Conservation (phyloP, 2,329 filamentous ascomycete species). For the Hymenoscyphus fraxineus region DNA sequence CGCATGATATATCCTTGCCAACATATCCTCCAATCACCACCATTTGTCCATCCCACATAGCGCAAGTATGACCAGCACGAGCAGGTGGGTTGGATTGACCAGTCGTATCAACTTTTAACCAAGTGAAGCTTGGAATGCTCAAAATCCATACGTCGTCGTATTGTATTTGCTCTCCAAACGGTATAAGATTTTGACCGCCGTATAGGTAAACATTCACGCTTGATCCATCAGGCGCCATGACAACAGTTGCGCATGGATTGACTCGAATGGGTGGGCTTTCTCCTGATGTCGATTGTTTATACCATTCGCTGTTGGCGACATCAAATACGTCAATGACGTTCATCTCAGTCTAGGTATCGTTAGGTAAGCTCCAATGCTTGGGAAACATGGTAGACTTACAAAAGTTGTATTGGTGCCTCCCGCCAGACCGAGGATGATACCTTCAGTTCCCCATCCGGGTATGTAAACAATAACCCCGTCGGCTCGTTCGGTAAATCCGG, state of each 20-base stretch:
- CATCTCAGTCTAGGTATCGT: constrained; percentile 50
- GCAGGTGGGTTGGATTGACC: constrained; percentile 54
- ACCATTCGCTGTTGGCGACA: constrained; percentile 67
- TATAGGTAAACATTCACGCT: constrained; percentile 77
- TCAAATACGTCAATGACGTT: constrained; percentile 74
- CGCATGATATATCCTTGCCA: constrained; percentile 57
- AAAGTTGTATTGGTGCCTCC: constrained; percentile 68
- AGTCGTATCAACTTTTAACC: constrained; percentile 60
- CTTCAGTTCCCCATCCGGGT: constrained; percentile 67
- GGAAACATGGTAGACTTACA: constrained; percentile 39
- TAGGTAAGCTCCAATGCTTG: constrained; percentile 34
- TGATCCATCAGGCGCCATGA: constrained; percentile 65
- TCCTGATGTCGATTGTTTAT: constrained; percentile 67
- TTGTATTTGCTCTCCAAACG: constrained; percentile 52
- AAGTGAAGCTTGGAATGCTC: constrained; percentile 68
- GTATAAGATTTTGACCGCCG: constrained; percentile 69
- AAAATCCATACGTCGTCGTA: constrained; percentile 75
- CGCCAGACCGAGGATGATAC: constrained; percentile 67
- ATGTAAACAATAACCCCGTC: constrained; percentile 71
- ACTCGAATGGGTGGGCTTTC: constrained; percentile 60
- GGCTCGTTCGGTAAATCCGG: constrained; percentile 68
- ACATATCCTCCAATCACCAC: constrained; percentile 68
- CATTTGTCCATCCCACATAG: constrained; percentile 67
- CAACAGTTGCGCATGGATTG: constrained; percentile 68
- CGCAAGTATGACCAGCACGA: constrained; percentile 65